A percentile compares a stretch with the other conserved stretches of the same genome.
Evolutionary conservation across 2,329 filamentous ascomycete genomes (phyloP).

Genomic region (Whalleya microplaca): DNA sequence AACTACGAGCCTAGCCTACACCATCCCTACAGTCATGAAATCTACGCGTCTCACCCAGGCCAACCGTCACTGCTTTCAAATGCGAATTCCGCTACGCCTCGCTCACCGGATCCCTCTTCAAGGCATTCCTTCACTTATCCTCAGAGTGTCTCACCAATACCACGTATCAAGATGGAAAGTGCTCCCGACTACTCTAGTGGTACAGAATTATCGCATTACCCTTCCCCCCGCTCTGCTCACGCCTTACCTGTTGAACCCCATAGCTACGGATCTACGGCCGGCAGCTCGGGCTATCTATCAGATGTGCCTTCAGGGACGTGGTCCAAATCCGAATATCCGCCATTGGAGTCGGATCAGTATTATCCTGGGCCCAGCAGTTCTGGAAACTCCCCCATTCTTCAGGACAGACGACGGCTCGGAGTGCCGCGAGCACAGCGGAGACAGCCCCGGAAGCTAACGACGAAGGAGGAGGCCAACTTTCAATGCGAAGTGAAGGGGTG

Average conservation of each 20-base stretch:
- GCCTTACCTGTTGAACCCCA: constrained; percentile 37
- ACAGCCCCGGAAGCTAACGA: constrained; percentile 57
- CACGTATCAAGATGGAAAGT: constrained; percentile 46
- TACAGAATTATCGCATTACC: constrained; percentile 45
- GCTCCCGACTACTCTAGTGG: constrained; percentile 40
- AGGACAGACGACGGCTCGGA: constrained; percentile 36
- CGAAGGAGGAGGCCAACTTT: constrained; percentile 71
- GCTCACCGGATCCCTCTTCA: constrained; percentile 37
- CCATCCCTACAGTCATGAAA: constrained; percentile 49
- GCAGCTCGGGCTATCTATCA: constrained; percentile 43
- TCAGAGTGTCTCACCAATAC: constrained; percentile 36
- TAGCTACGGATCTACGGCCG: constrained; percentile 33
- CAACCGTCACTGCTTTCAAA: constrained; percentile 36
- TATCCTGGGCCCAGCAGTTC: constrained; percentile 32
- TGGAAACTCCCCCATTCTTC: constrained; percentile 28
- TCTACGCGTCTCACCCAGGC: constrained; percentile 47
- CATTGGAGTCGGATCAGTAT: constrained; percentile 40
- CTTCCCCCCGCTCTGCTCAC: constrained; percentile 44
- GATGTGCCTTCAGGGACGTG: constrained; percentile 43
- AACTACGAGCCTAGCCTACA: constrained; percentile 48
- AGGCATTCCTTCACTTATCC: constrained; percentile 40
- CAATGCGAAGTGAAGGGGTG: constrained; percentile 72
- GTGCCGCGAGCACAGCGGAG: constrained; percentile 40
- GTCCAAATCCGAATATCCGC: constrained; percentile 44
- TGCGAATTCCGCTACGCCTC: constrained; percentile 36